Conservation (phyloP, 768 basidiomycete genomes). For the Boletellus emodensis region DNA sequence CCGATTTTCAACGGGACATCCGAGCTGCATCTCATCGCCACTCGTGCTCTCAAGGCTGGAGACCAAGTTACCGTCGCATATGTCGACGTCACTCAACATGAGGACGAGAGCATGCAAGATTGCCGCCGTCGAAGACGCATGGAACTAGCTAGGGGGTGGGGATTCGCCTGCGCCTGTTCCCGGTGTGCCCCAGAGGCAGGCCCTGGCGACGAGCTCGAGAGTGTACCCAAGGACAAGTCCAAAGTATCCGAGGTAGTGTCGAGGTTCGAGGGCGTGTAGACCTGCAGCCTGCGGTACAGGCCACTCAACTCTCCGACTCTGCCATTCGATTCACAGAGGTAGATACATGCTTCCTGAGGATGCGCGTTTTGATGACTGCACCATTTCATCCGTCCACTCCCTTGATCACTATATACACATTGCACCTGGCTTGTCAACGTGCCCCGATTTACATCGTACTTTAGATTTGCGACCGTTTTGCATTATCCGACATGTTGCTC, state of each 20-base stretch:
- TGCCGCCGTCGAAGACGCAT: conserved; percentile 62
- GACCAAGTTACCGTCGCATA: conserved; percentile 75
- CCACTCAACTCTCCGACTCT: no score
- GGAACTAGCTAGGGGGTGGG: conserved; percentile 80
- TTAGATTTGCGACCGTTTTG: not conserved
- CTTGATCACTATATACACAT: not conserved
- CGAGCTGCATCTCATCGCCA: conserved; percentile 68
- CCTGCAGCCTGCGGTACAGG: no score
- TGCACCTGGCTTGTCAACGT: not conserved
- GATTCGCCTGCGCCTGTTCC: conserved; percentile 70
- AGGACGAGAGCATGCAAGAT: conserved; percentile 49
- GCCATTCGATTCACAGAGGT: no score
- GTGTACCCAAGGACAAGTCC: conserved; percentile 50
- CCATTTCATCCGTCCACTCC: not conserved
- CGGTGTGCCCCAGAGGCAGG: conserved; percentile 57
- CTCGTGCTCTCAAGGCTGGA: conserved; percentile 62
- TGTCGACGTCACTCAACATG: conserved; percentile 60
- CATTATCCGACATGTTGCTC: no score
- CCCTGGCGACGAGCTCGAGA: conserved; percentile 23
- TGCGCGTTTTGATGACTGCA: not conserved
- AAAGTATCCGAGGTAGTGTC: conserved; percentile 38
- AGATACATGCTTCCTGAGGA: not conserved
- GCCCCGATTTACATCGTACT: not conserved
- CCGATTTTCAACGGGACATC: conserved; percentile 69
- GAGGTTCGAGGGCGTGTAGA: conserved; percentile 26